phyloP scores from a whole-genome alignment of 1,284 basidiomycete genomes.

The Cronartium quercuum region DNA sequence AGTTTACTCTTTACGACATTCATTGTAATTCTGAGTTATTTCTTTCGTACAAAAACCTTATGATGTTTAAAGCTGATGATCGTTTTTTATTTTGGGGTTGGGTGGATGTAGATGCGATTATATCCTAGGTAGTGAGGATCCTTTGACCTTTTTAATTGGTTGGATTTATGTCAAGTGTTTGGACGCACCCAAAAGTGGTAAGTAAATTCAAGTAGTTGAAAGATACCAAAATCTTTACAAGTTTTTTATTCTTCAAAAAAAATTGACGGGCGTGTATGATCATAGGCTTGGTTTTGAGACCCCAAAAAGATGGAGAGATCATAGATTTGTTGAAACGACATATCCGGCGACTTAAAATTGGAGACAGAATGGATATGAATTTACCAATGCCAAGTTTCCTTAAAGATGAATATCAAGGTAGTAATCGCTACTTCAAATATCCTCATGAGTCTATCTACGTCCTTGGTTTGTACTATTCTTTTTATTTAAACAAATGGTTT shows the following conservation, averaged over 20 bases:
- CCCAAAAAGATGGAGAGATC: not conserved
- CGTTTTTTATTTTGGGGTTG: not conserved
- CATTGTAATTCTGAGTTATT: not conserved
- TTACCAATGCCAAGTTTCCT: too few species aligned
- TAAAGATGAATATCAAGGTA: too few species aligned
- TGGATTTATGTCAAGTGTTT: conserved; percentile 28
- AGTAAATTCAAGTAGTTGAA: not conserved
- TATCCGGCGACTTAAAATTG: not conserved
- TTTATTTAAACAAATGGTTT: too few species aligned
- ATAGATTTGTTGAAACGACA: not conserved
- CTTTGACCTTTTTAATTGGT: conserved; percentile 7
- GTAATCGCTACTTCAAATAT: too few species aligned
- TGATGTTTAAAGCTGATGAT: not conserved
- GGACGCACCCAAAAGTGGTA: conserved; percentile 27
- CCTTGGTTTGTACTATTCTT: too few species aligned
- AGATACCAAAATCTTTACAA: too few species aligned
- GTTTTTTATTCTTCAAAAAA: not conserved
- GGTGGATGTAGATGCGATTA: conserved; percentile 1
- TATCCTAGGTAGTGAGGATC: conserved; percentile 6
- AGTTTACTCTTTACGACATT: not conserved
- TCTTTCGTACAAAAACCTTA: not conserved
- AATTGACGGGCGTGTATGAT: not conserved
- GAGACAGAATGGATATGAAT: not conserved
- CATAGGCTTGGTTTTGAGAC: not conserved
- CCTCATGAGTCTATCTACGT: too few species aligned